Evolutionary conservation across 2,329 filamentous ascomycete genomes (phyloP), one percentile per base, ranked within the genome.

Genomic region (Kalmusia sp.): DNA sequence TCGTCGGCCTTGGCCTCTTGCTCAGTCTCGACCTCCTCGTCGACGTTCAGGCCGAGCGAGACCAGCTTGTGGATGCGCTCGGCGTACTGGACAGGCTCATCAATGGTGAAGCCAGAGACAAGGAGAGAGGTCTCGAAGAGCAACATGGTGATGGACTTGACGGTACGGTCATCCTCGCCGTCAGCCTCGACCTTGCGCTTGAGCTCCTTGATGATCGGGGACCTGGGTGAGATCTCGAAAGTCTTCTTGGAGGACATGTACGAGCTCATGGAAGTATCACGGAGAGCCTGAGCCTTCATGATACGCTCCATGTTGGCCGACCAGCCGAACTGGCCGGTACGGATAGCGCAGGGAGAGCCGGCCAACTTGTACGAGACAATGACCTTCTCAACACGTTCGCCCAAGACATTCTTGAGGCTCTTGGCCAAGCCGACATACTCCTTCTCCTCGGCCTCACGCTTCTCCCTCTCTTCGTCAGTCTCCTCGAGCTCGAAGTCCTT

Each of bases 161-260:
- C 95, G 55, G 93, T 97, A 79, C 93, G 92, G 86, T 98, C 95
- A 78, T 93, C 93, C 90, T 97, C 93, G 62, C 95, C 95, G 73
- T 99, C 95, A 55, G 88, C 77, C 86, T 98, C 95, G 59, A 98
- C 92, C 92, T 99, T 99, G 84, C 90, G 92, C 91, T 96, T 97
- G 75, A 99, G 89, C 87, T 98, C 95, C 88, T 96, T 90, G 84
- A 99, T 88, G 80, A 99, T 99, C 64, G 92, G 77, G 71, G 92
- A 96, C 86, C 95, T 93, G 79, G 95, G 95, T n/a, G 95, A 98
- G 81, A 99, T 98, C 85, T 99, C 95, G 69, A 99, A 98, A 27
- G 95, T 99, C 92, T 99, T 99, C 93, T 99, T 99, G 78, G 93
- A 98, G 65, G 92, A 96, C 95, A 99, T 99, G 91, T 99, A 99